Evolutionary conservation across 225 moss, liverwort and hornwort species (phyloP), one percentile per base, ranked within the genome.

Genomic region (Ulota crispa): DNA sequence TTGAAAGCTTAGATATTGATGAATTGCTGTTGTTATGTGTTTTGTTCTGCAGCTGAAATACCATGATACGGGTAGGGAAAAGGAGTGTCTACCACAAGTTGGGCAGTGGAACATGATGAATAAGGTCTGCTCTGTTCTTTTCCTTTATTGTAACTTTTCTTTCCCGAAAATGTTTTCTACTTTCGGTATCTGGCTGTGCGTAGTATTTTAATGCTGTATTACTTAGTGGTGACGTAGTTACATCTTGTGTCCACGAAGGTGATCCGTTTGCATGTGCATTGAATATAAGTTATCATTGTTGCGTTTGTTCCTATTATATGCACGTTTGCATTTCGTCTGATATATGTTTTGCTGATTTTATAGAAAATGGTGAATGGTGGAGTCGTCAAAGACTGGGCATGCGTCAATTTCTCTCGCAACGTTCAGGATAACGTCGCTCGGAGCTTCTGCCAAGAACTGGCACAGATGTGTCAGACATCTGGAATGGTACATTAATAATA

Each of bases 61-160:
- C 42, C 99, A 99, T 73, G 99, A 99, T 4, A 91, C 96, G 0
- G 99, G 99, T 8, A 82, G 96, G 56, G 99, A 99, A 34, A 96
- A 93, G 11, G 99, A 99, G 31, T 99, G 99, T 71, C 79, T 96
- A 0, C 99, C 99, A 3, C 96, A 99, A 73, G 92, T 99, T 69
- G 99, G 99, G 1, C 99, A 99, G 80, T 99, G 99, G 99, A 99
- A 99, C 5, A 99, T 99, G 99, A 99, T 99, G 99, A 96, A 99
- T 9, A 99, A 99, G 88, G 98, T 99, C 41, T 41, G 82, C 72
- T 21, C 1, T 23, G 0, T 45, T 8, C 9, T 0, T 28, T 24
- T 16, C 3, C 4, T 14, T 14, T 45, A 4, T 45, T 45, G 45
- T 14, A 13, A 45, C 45, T 45, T 12, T 5, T 23, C 10, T 45